Evolutionary conservation across 2,329 filamentous ascomycete genomes (phyloP).

Genomic region (Trichoderma oligosporum): DNA sequence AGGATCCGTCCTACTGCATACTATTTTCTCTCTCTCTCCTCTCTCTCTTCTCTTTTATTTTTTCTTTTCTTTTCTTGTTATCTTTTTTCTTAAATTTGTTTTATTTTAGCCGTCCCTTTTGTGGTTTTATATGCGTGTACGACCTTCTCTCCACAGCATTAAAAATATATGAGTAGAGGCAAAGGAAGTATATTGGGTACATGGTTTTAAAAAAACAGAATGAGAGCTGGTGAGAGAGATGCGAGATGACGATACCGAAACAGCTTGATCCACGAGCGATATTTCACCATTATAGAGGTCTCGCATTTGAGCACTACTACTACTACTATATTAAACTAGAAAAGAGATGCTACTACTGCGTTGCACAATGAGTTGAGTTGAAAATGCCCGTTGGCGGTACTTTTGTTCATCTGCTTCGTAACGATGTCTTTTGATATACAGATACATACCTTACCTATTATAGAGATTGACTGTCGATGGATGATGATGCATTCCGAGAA

Average conservation of each 20-base stretch:
- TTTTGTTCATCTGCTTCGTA: no score
- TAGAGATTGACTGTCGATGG: constrained; percentile 11
- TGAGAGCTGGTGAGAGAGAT: neutral
- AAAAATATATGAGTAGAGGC: no score
- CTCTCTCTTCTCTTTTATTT: neutral
- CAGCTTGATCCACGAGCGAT: constrained; percentile 10
- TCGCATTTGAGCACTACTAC: neutral
- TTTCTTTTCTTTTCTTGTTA: neutral
- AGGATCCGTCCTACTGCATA: no score
- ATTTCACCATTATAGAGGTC: neutral
- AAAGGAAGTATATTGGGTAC: neutral
- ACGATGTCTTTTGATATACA: no score
- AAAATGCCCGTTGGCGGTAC: no score
- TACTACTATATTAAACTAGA: constrained; percentile 5
- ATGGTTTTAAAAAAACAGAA: constrained; percentile 11
- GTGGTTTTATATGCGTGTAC: no score
- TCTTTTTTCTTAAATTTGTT: neutral
- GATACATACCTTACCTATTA: no score
- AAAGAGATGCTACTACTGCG: neutral
- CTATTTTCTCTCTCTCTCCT: no score
- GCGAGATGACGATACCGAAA: neutral
- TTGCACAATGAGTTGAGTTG: no score
- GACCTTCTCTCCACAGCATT: neutral
- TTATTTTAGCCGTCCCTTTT: neutral
- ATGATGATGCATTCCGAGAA: neutral